Conservation (phyloP, 305 asterid genomes). For the Coffea humblotiana region DNA sequence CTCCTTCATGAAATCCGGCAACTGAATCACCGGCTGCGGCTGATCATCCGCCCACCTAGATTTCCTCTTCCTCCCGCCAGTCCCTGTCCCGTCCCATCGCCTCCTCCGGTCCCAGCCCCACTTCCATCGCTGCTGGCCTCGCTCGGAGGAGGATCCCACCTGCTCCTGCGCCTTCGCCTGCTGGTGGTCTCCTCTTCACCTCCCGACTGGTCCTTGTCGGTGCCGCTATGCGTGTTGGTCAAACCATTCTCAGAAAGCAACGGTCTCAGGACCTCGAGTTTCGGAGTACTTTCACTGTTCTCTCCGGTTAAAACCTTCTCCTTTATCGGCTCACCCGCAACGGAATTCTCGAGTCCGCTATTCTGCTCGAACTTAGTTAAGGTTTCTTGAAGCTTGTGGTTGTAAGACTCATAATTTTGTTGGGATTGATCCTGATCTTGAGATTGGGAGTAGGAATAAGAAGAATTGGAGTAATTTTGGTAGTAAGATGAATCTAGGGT, state of each 20-base stretch:
- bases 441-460: slow-evolving; percentile 27
- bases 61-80: slow-evolving; percentile 70
- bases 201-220: slow-evolving; percentile 76
- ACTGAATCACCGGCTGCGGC: slow-evolving; percentile 70
- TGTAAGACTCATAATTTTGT: slow-evolving; percentile 40
- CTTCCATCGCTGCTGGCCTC: slow-evolving; percentile 49
- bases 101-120: slow-evolving; percentile 42
- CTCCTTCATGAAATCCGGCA: slow-evolving; percentile 95
- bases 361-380: neutral
- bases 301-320: slow-evolving; percentile 6
- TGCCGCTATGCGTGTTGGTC: slow-evolving; percentile 67
- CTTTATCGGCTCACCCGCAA: slow-evolving; percentile 25
- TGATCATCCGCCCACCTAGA: slow-evolving; percentile 97
- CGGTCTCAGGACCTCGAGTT: slow-evolving; percentile 44
- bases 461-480: slow-evolving; percentile 24
- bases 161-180: slow-evolving; percentile 64
- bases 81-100: slow-evolving; percentile 35
- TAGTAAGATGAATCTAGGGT: slow-evolving; percentile 21
- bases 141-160: slow-evolving; percentile 96
- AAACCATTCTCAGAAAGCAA: slow-evolving; percentile 59
- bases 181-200: slow-evolving; percentile 93
- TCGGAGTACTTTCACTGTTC: slow-evolving; percentile 26
- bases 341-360: slow-evolving; percentile 2
- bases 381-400: slow-evolving; percentile 20
- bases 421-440: slow-evolving; percentile 28